Evolutionary conservation across 108 stramenopile species (phyloP), one percentile per base, ranked within the genome.

Genomic region (Cylindrotheca closterium): DNA sequence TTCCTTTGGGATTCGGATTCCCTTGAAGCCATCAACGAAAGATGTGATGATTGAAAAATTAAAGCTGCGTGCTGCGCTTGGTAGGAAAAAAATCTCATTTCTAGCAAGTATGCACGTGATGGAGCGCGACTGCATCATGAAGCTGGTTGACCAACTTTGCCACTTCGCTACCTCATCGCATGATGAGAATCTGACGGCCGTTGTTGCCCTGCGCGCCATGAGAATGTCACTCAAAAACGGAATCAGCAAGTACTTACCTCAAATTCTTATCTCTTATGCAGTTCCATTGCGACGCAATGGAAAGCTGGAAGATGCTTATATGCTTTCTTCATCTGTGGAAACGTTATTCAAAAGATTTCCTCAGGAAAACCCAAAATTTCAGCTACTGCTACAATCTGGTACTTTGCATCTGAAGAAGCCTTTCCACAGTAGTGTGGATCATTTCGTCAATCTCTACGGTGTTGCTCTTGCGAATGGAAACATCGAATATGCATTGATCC

Each of bases 191-290:
- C 47, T 70, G 1, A 28, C 57, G 3, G 52, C 24, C 22, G 46
- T 70, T n/a, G 21, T 69, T 1, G 24, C 62, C 28, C 31, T 50
- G 50, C 55, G 29, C 30, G 74, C 63, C 26, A 64, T 75, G n/a
- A 31, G 63, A 19, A 3, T 55, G 4, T 58, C 59, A 4, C 27
- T 64, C 27, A 19, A 58, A 47, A 49, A 59, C 25, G 68, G 68
- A 21, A 65, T 75, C 10, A 55, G 42, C n/a, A 54, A 50, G 23
- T 1, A 70, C 54, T 47, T 75, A 10, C 55, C 68, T 5, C 17
- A 33, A 26, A 57, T 70, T 31, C 29, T 70, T 12, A 51, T 66
- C 10, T 42, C n/a, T 0, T 45, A 63, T 33, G 62, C 51, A 8
- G 57, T 31, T 29, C 45, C 58, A n/a, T 28, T 63, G 4, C 56